These are phyloP conservation scores for Gymnopilus junonius DNA, from an alignment of 768 basidiomycete genomes.

Conservation along the genomic window DNA sequence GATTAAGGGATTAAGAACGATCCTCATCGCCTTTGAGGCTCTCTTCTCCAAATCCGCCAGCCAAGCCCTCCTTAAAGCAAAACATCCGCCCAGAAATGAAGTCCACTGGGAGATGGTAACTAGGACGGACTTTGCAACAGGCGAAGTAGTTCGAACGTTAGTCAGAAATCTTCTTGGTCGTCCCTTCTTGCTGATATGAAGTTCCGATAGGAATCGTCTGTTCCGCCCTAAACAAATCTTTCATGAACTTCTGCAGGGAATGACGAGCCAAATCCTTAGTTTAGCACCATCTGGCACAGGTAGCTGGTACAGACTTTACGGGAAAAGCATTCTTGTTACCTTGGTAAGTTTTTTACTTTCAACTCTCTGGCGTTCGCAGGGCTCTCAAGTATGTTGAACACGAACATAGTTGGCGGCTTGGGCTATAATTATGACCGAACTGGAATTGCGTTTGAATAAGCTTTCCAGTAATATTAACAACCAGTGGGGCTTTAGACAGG, in stretches of 20 bases:
- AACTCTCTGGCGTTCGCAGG: background rate
- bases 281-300: conserved; percentile 26
- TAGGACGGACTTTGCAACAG: conserved; percentile 22
- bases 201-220: conserved; percentile 16
- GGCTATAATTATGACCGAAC: conserved; percentile 31
- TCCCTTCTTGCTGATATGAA: background rate
- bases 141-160: conserved; percentile 15
- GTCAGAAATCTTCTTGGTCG: background rate
- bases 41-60: conserved; percentile 22
- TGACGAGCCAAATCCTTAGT: conserved; percentile 26
- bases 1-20: conserved; percentile 19
- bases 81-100: conserved; percentile 23
- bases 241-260: conserved; percentile 25
- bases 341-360: conserved; percentile 12
- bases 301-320: conserved; percentile 24
- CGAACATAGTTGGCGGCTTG: conserved; percentile 26
- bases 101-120: conserved; percentile 21
- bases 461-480: conserved; percentile 12
- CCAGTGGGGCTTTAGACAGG: conserved; percentile 32
- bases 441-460: conserved; percentile 22
- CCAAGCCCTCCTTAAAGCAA: conserved; percentile 24
- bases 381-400: background rate
- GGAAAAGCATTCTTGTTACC: conserved; percentile 22
- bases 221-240: conserved; percentile 30
- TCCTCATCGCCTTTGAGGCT: conserved; percentile 20